Evolutionary conservation across 306 rosid genomes (phyloP).

Genomic region (Sicyos baderoa): DNA sequence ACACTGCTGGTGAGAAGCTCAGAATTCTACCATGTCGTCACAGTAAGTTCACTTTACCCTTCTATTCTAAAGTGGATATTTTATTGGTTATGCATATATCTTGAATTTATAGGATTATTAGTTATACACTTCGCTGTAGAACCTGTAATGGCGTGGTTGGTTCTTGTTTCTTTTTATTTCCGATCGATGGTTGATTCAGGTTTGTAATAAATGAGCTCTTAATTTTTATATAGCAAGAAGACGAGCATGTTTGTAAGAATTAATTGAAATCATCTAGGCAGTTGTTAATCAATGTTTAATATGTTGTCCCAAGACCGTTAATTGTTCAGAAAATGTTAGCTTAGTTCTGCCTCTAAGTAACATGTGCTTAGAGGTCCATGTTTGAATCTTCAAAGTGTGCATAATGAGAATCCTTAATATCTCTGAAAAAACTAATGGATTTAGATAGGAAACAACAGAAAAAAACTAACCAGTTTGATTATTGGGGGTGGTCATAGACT

Average conservation of each 20-base stretch:
- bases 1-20: slow-evolving; percentile 81
- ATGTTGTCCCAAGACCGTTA: too few species aligned
- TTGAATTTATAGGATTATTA: background rate
- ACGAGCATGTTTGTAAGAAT: background rate
- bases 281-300: background rate
- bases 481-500: background rate
- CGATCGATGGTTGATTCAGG: too few species aligned
- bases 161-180: background rate
- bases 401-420: background rate
- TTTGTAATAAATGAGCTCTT: background rate
- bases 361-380: background rate
- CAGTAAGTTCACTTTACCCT: slow-evolving; percentile 51
- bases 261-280: background rate
- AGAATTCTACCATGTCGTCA: slow-evolving; percentile 88
- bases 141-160: background rate
- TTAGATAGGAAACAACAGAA: background rate
- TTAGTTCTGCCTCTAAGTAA: background rate
- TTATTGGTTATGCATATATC: slow-evolving; percentile 1
- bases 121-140: background rate
- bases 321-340: background rate
- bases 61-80: slow-evolving; percentile 15
- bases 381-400: background rate
- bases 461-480: background rate
- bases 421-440: background rate
- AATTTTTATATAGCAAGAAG: background rate